phyloP scores from a whole-genome alignment of 2,329 filamentous ascomycete genomes.

The Cytospora leucostoma region DNA sequence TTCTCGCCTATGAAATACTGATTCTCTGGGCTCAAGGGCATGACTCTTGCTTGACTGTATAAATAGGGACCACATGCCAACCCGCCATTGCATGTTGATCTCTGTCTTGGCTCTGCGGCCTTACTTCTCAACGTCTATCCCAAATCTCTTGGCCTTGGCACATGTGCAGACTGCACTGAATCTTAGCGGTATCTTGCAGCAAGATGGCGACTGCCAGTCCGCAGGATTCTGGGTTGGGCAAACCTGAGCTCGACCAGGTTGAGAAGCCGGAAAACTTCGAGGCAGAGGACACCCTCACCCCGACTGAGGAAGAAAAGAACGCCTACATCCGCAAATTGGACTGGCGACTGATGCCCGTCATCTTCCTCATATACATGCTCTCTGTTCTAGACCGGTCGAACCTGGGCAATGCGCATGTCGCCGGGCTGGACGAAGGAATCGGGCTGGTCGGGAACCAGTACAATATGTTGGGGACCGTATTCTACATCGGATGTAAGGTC shows the following conservation, averaged over 20 bases:
- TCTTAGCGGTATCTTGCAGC: not conserved
- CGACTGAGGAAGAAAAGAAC: conserved; percentile 11
- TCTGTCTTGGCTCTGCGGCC: not conserved
- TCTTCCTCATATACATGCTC: conserved; percentile 36
- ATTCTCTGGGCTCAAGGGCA: too few species aligned
- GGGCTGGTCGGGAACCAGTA: conserved; percentile 33
- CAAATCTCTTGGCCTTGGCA: not conserved
- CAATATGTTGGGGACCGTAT: conserved; percentile 35
- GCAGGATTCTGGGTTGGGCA: not conserved
- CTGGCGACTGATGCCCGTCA: conserved; percentile 31
- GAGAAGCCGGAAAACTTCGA: conserved; percentile 9
- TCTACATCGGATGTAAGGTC: conserved; percentile 28
- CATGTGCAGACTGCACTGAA: not conserved
- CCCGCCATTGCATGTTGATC: too few species aligned
- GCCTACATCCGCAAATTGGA: conserved; percentile 28
- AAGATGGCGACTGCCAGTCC: not conserved
- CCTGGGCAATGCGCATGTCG: conserved; percentile 35
- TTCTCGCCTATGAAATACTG: too few species aligned
- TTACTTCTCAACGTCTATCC: not conserved
- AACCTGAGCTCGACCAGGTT: conserved; percentile 11
- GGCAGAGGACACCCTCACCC: not conserved
- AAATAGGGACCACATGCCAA: too few species aligned
- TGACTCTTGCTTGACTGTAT: too few species aligned
- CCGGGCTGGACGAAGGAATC: conserved; percentile 35
- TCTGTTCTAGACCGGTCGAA: conserved; percentile 39